Base-by-base conservation (phyloP, 1,284 basidiomycete genomes). In the Cerrena zonata region DNA sequence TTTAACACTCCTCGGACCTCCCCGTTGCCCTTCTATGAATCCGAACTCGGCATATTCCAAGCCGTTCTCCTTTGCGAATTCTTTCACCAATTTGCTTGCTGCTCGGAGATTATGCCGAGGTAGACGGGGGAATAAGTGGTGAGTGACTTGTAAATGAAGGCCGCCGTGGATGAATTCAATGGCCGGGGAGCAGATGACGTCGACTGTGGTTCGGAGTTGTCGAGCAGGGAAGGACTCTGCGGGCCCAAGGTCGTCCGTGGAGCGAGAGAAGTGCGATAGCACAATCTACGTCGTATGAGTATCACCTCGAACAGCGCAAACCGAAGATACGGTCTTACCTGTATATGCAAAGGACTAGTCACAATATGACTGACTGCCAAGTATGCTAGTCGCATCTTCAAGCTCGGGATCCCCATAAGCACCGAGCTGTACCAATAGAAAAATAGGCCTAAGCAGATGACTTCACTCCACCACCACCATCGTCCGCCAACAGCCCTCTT, bases 221-320 rank as follows among this genome's bases (percentile, higher is more conserved):
- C 96, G 86, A 58, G 91, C 86, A 1, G 89, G 79, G 74, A 98
- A 99, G 2, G 90, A 93, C 67, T 99, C 96, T 30, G 74, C 74
- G 0, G 92, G 89, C 1, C 94, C 94, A 22, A 98, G 76, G 64
- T 98, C 95, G 10, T 78, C 87, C 1, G 93, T 94, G 5, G 94
- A 94, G 74, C 96, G 94, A 41, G 91, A 91, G 70, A 96, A 99
- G 72, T 99, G 95, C 2, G 94, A 98, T 21, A 99, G 81, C 1
- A 98, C 94, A 60, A 99, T 99, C 91, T 97, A 64, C 10, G 37
- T 41, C 47, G 45, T 22, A 34, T 34, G 30, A 7, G 30, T 7
- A 34, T 34, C 7, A 34, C 7, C 26, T 30, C 34, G n/a, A 7
- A 15, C 45, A 19, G 23, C 40, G 7, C 7, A 34, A 19, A 24